Conservation (phyloP, 208 protist species). For the Leishmania martiniquensis region DNA sequence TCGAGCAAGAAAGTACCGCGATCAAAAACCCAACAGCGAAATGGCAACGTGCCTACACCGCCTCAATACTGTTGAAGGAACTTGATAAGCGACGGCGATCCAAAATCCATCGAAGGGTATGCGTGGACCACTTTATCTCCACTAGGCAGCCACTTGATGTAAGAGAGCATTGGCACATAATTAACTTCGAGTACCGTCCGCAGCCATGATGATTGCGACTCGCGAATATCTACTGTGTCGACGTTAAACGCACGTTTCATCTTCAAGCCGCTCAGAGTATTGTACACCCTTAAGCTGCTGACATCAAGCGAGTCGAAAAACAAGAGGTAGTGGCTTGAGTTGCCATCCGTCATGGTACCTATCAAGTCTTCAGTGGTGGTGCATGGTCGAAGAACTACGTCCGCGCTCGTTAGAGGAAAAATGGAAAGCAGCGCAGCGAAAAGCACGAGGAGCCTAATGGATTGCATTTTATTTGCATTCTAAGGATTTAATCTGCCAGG, state of each 20-base stretch:
- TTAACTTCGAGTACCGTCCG: constrained; percentile 21
- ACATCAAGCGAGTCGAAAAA: constrained; percentile 41
- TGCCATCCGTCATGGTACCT: constrained; percentile 3
- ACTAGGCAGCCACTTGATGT: constrained; percentile 12
- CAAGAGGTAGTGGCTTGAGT: constrained; percentile 27
- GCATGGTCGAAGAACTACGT: constrained; percentile 14
- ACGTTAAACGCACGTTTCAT: constrained; percentile 6
- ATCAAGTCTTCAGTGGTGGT: constrained; percentile 13
- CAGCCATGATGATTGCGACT: constrained; percentile 24
- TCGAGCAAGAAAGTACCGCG: not conserved
- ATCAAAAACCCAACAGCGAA: not conserved
- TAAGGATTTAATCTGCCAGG: not conserved
- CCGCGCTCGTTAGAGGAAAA: constrained; percentile 2
- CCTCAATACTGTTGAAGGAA: constrained; percentile 21
- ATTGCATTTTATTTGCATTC: constrained; percentile 5
- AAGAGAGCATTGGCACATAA: constrained; percentile 16
- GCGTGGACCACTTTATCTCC: constrained; percentile 16
- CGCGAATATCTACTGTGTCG: constrained; percentile 24
- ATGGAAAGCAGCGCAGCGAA: not conserved
- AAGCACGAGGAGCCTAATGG: not conserved
- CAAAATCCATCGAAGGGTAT: constrained; percentile 18
- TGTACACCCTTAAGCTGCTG: constrained; percentile 31
- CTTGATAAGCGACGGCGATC: constrained; percentile 7
- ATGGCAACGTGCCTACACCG: not conserved
- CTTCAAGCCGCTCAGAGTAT: constrained; percentile 20